Conservation (phyloP, 139 green algal genomes). For the Chlamydomonas asymmetrica region DNA sequence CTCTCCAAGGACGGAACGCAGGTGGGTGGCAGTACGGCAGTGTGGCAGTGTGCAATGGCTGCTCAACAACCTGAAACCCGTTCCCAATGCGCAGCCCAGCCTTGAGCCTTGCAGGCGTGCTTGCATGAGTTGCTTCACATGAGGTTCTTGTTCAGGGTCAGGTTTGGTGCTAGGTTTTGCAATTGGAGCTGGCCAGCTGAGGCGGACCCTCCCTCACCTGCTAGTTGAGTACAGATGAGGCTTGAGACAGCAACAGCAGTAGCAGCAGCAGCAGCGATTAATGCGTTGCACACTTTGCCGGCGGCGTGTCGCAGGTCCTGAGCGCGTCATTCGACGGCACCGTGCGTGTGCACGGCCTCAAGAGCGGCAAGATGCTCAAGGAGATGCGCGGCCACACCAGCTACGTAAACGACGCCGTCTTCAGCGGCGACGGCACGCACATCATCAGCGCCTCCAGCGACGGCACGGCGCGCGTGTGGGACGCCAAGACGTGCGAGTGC, state of each 20-base stretch:
- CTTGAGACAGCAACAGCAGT: no score
- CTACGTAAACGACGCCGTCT: constrained; percentile 91
- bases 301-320: constrained; percentile 80
- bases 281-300: no score
- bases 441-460: constrained; percentile 81
- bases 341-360: constrained; percentile 91
- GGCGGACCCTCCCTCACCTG: no score
- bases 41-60: not conserved
- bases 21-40: constrained; percentile 40
- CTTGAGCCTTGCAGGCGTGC: no score
- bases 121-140: no score
- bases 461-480: constrained; percentile 90
- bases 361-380: constrained; percentile 95
- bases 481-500: constrained; percentile 89
- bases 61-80: no score
- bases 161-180: no score
- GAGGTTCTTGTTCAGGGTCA: no score
- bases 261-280: no score
- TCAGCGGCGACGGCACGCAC: constrained; percentile 73
- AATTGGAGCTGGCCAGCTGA: no score
- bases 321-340: constrained; percentile 87
- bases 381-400: constrained; percentile 94
- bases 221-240: no score
- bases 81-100: no score
- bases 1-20: constrained; percentile 91